Evolutionary conservation across 106 monocot genomes (phyloP).

Genomic region (Phalaenopsis aphrodite): DNA sequence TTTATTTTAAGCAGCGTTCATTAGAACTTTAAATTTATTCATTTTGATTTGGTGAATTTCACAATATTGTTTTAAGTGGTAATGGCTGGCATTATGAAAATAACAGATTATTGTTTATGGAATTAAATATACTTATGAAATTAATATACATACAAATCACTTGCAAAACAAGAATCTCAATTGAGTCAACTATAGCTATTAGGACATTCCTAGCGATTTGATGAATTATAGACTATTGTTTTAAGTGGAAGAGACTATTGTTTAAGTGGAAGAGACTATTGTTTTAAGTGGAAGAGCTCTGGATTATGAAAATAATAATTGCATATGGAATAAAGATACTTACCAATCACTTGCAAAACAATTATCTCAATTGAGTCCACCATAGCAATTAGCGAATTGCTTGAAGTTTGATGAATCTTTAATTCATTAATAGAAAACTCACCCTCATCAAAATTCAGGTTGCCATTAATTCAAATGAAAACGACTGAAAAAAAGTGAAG

Average conservation of each 20-base stretch:
- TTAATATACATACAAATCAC: neutral
- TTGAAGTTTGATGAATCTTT: neutral
- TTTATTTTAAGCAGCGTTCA: too few relatives aligned
- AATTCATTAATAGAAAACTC: neutral
- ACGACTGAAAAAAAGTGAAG: neutral
- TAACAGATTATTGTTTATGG: neutral
- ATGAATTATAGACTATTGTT: neutral
- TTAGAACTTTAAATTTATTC: too few relatives aligned
- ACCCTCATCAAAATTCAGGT: neutral
- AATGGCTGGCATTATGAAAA: too few relatives aligned
- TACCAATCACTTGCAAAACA: neutral
- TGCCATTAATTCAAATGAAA: neutral
- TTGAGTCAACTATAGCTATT: neutral
- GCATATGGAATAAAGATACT: neutral
- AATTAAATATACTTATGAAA: neutral
- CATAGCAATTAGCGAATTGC: neutral
- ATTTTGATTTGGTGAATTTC: too few relatives aligned
- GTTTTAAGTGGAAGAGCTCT: neutral
- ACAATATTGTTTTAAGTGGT: too few relatives aligned
- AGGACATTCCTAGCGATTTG: neutral
- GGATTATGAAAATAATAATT: neutral
- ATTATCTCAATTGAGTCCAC: neutral
- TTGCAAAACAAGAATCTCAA: neutral
- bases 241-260: neutral
- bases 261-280: neutral